Evolutionary conservation across 2,329 filamentous ascomycete species (phyloP), one percentile per base, ranked within the genome.

Genomic region (Colletotrichum graminicola): DNA sequence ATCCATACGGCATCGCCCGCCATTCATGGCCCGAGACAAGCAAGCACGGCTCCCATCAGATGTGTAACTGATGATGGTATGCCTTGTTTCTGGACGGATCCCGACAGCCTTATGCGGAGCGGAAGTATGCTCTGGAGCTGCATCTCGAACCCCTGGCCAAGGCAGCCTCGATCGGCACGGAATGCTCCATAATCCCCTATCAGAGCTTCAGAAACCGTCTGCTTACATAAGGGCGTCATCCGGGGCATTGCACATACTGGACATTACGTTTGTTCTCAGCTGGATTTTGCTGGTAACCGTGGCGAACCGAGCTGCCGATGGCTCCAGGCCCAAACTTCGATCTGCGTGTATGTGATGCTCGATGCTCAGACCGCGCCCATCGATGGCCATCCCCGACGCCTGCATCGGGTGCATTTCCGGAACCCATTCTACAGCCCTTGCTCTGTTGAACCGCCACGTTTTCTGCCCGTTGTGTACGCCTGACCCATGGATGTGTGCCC

Each of bases 131-230:
- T 41, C 34, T 39, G 51, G 26, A 32, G n/a, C 41, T 61, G 51
- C 41, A 47, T 39, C 52, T 68, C 45, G 39, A 68, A 60, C 39
- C 69, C 59, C 59, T 71, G 69, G 65, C 47, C 59, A 64, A 34
- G 26, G 65, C 59, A 41, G n/a, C 2, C 26, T 60, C 68, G 68
- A 71, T 71, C 59, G 59, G 45, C 60, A 47, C 43, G 57, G 29
- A 60, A 39, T 41, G 47, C 39, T 69, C 49, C 45, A 47, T 23
- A 16, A 47, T 39, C 45, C 45, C 43, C 32, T 45, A 71, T 71
- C 69, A 68, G 36, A 55, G 47, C 65, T 63, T 36, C 47, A 49
- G 43, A 26, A 49, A 23, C 26, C 23, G 36, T 18, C 21, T n/a
- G 39, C 49, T 55, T 39, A 32, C 14, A 21, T 16, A 32, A 32